Conservation (phyloP, 2,329 filamentous ascomycete genomes). For the Zopfia rhizophila region DNA sequence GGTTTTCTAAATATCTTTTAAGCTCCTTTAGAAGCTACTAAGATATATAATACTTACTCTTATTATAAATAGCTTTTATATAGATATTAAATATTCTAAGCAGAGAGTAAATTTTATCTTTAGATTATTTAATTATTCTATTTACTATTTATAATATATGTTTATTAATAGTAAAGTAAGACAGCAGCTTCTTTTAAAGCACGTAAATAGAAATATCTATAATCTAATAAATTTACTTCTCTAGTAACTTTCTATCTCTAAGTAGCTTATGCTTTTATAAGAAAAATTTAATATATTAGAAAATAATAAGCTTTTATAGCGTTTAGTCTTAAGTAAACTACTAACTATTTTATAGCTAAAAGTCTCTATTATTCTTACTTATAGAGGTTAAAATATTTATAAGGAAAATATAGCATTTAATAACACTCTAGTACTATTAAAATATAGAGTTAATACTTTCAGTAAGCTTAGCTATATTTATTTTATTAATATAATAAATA, state of each 20-base stretch:
- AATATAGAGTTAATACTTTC: too few species aligned
- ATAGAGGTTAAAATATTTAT: conserved; percentile 21
- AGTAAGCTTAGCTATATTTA: too few species aligned
- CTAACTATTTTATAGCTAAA: conserved; percentile 6
- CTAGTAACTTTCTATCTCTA: conserved; percentile 7
- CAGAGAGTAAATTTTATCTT: conserved; percentile 16
- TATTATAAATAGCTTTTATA: too few species aligned
- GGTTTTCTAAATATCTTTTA: conserved; percentile 13
- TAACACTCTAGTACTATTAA: too few species aligned
- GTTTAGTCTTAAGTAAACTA: too few species aligned
- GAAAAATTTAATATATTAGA: conserved; percentile 11
- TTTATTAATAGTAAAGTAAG: conserved; percentile 9
- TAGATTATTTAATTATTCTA: conserved; percentile 5
- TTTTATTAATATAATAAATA: conserved; percentile 27
- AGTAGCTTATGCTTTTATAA: conserved; percentile 4
- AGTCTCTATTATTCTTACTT: conserved; percentile 10
- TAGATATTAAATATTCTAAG: too few species aligned
- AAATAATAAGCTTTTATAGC: too few species aligned
- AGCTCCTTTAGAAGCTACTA: conserved; percentile 25
- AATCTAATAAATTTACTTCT: conserved; percentile 5
- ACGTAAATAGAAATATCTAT: conserved; percentile 5
- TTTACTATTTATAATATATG: conserved; percentile 13
- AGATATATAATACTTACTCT: conserved; percentile 25
- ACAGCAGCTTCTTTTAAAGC: conserved; percentile 5
- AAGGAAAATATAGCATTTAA: too few species aligned